These are phyloP conservation scores for Botrytis porri DNA, from an alignment of 2,329 filamentous ascomycete species.

Conservation along the genomic window DNA sequence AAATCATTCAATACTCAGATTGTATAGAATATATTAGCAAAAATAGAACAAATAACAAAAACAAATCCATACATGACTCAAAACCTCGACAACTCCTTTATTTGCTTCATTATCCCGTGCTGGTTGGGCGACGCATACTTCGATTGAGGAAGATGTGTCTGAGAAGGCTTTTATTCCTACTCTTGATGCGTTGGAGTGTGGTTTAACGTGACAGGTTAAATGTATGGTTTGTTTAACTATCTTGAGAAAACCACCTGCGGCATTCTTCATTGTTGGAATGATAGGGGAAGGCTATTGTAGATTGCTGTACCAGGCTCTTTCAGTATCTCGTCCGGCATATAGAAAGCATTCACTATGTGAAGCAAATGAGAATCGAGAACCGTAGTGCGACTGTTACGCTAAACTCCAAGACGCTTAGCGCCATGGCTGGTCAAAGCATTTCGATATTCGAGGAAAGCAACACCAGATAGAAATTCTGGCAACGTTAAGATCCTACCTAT, in stretches of 20 bases:
- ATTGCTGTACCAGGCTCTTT: background rate
- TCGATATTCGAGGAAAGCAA: conserved; percentile 9
- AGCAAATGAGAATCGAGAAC: background rate
- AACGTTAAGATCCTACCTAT: background rate
- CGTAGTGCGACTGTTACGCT: background rate
- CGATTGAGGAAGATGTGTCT: conserved; percentile 55
- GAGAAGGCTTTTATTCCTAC: conserved; percentile 53
- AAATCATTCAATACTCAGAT: background rate
- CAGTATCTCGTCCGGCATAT: background rate
- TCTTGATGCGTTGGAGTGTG: conserved; percentile 58
- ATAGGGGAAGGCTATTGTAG: background rate
- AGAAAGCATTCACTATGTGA: background rate
- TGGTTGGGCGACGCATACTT: conserved; percentile 64
- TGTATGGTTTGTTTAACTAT: conserved; percentile 43
- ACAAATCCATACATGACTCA: conserved; percentile 52
- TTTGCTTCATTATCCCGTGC: conserved; percentile 68
- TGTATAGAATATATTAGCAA: no score
- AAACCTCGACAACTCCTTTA: conserved; percentile 58
- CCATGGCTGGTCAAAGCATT: background rate
- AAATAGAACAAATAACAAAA: background rate
- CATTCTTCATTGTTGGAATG: background rate
- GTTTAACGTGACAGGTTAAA: conserved; percentile 65
- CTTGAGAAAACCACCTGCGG: background rate
- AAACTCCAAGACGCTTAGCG: background rate
- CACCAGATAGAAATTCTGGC: background rate